Conservation (phyloP, 331 rosid genomes). For the Prunus yedoensis region DNA sequence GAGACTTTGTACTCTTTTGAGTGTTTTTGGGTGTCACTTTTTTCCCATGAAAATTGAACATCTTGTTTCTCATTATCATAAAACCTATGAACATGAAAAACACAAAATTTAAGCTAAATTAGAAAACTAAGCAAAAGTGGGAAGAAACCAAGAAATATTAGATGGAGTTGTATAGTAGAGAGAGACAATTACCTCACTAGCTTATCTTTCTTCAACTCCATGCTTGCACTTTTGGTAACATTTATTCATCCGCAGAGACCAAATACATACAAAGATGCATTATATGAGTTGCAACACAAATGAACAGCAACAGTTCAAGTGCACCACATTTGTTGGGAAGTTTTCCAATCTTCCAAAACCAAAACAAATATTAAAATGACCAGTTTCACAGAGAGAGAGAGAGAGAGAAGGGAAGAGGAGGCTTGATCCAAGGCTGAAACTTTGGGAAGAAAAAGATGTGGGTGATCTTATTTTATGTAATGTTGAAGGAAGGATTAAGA, state of each 20-base stretch:
- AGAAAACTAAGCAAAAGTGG: not conserved
- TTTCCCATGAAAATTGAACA: constrained; percentile 40
- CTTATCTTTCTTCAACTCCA: constrained; percentile 65
- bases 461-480: constrained; percentile 7
- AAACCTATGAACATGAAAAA: constrained; percentile 44
- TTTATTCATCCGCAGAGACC: too few species aligned
- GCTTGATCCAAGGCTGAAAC: constrained; percentile 12
- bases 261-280: not conserved
- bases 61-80: constrained; percentile 45
- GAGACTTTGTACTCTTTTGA: constrained; percentile 44
- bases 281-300: not conserved
- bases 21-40: constrained; percentile 31
- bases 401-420: not conserved
- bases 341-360: not conserved
- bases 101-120: constrained; percentile 2
- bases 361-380: not conserved
- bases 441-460: not conserved
- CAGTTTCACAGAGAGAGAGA: not conserved
- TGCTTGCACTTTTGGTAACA: constrained; percentile 22
- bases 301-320: not conserved
- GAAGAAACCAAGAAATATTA: not conserved
- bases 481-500: constrained; percentile 1
- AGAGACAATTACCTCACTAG: constrained; percentile 49
- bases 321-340: not conserved
- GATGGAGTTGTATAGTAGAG: not conserved